Base-by-base conservation (phyloP, 441 rosid genomes). In the Croton laevigatus region DNA sequence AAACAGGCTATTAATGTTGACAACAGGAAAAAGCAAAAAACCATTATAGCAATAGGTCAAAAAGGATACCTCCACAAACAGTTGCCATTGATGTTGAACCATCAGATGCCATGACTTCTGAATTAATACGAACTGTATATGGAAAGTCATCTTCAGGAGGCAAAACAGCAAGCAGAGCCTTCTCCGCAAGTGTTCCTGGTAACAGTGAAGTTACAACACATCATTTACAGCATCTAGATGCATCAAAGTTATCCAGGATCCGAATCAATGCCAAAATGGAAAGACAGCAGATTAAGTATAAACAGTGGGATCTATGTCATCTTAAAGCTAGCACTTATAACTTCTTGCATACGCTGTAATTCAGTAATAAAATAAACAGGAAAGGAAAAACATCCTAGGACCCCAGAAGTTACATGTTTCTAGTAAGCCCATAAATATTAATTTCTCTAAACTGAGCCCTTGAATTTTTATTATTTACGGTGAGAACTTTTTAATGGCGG, bases 1-100 rank as follows among this genome's bases (percentile, higher is more conserved):
- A 40, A 27, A 66, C 14, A 70, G 65, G 69, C 53, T 72, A 34
- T 37, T 34, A 68, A 68, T 37, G 6, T 34, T 38, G 20, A 68
- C 10, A 37, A 65, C 51, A 37, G 53, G 36, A 6, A 54, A 58
- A 45, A 23, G 46, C 16, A 1, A 20, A 65, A 23, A 49, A 10
- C 42, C 36, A 54, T 46, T 69, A 38, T 66, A 66, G 67, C 23
- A 48, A 52, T 45, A 61, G 37, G 52, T 14, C 58, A 51, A 75
- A 63, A 67, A 52, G 16, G 59, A 65, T 84, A 93, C 99, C 97
- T 87, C 97, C 99, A 71, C 98, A 95, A 54, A 95, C 97, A 59
- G 91, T 83, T 60, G 99, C 99, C 99, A 95, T 95, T 60, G 99
- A 93, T 59, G 98, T 95, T 69, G 99, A 95, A 64, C 99, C 99